A percentile compares a stretch with the other conserved stretches of the same genome.
These are phyloP conservation scores for Grosmannia penicillata DNA, from an alignment of 2,329 filamentous ascomycete species.

Conservation along the genomic window DNA sequence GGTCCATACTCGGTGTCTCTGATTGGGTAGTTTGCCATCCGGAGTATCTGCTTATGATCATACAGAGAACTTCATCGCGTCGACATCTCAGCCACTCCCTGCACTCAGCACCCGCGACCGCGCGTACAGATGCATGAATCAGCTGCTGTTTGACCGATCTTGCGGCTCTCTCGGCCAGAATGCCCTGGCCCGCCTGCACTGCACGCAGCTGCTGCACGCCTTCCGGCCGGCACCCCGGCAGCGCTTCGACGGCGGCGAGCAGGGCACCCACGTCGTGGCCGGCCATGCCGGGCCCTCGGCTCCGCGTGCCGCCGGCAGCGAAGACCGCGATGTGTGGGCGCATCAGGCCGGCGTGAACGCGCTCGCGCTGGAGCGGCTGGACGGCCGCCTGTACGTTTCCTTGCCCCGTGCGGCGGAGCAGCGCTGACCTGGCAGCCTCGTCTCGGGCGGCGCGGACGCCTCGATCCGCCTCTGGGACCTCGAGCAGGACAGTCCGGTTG, in stretches of 20 bases:
- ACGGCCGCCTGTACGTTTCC: conserved; percentile 56
- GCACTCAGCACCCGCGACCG: background rate
- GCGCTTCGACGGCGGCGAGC: conserved; percentile 52
- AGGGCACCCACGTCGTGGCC: conserved; percentile 16
- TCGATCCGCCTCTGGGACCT: conserved; percentile 81
- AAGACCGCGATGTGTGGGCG: conserved; percentile 32
- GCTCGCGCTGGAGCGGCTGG: conserved; percentile 67
- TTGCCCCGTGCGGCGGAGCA: no score
- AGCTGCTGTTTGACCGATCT: conserved; percentile 61
- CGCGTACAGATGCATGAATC: conserved; percentile 41
- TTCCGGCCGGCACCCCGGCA: conserved; percentile 53
- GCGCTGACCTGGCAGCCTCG: conserved; percentile 34
- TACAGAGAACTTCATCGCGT: background rate
- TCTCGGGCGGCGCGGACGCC: conserved; percentile 77
- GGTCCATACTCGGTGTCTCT: no score
- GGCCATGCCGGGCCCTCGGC: conserved; percentile 7
- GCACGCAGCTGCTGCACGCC: conserved; percentile 50
- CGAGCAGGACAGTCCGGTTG: conserved; percentile 38
- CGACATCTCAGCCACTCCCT: background rate
- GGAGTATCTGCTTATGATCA: no score
- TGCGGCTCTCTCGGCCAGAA: conserved; percentile 50
- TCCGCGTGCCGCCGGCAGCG: background rate
- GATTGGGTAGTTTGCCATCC: no score
- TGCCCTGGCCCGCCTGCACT: conserved; percentile 50
- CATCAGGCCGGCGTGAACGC: conserved; percentile 69